Conservation (phyloP, 108 stramenopile genomes). For the Seminavis robusta region DNA sequence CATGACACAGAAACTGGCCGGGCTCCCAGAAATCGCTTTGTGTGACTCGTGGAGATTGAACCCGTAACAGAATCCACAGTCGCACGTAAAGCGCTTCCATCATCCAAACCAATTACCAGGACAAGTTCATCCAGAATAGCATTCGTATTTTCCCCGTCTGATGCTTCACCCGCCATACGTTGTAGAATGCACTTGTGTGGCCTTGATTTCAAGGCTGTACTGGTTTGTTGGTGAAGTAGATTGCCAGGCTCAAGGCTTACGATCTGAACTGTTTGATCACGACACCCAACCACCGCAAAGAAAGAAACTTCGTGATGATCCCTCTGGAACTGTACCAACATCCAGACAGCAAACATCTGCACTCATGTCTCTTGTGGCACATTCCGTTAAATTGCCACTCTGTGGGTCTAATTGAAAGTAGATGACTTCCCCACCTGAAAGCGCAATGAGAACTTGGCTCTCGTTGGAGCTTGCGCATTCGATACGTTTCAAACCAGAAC, state of each 20-base stretch:
- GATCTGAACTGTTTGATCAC: conserved; percentile 84
- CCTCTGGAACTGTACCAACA: conserved; percentile 79
- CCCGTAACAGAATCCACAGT: conserved; percentile 89
- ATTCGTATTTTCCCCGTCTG: conserved; percentile 17
- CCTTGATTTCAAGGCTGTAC: conserved; percentile 57
- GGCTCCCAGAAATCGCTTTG: conserved; percentile 89
- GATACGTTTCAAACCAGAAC: conserved; percentile 88
- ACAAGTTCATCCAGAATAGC: conserved; percentile 52
- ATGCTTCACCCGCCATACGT: conserved; percentile 9
- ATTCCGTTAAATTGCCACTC: conserved; percentile 74
- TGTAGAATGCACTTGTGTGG: conserved; percentile 66
- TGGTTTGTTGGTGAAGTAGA: conserved; percentile 47
- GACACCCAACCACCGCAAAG: conserved; percentile 94
- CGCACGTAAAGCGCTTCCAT: conserved; percentile 85
- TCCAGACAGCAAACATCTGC: conserved; percentile 92
- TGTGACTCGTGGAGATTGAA: conserved; percentile 82
- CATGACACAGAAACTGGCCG: conserved; percentile 88
- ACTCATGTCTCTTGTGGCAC: conserved; percentile 78
- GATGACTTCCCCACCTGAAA: conserved; percentile 92
- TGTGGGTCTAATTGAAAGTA: conserved; percentile 95
- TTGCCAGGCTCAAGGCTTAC: conserved; percentile 84
- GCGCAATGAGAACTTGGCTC: conserved; percentile 88
- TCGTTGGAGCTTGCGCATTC: conserved; percentile 89
- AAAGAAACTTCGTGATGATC: conserved; percentile 64
- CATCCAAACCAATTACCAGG: conserved; percentile 87